Base-by-base conservation (phyloP, 192 early-diverging fungal genomes). In the Coemansia sp. region DNA sequence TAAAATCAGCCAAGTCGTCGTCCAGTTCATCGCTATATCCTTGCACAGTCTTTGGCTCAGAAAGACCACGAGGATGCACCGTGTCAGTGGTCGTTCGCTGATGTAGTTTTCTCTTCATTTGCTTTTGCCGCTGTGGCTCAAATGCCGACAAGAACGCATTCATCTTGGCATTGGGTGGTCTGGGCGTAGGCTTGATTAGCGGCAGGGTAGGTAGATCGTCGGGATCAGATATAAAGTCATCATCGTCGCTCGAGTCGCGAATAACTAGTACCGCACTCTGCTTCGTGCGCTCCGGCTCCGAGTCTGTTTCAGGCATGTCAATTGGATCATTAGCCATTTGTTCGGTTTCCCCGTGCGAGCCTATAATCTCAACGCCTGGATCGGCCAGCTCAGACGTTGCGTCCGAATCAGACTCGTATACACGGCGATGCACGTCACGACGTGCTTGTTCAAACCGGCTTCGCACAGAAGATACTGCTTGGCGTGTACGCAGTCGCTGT, bases 1-100 rank as follows among this genome's bases (percentile, higher is more conserved):
- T 80, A 65, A 74, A 74, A 16, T 80, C 77, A 9, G 62, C 72
- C 52, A 80, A 29, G 12, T 74, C 77, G 7, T 71, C 65, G 50
- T 74, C 77, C 23, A 74, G 54, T 2, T 67, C 72, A 19, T 71
- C 37, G 32, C 62, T 65, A 26, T 71, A 74, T 3, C 68, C 64
- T 43, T 59, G 66, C 39, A 56, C 60, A 41, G 32, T 37, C 19
- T 26, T 22, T 7, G 27, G 12, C 8, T 57, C 35, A 20, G 48
- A 16, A 2, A 18, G 9, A 22, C 41, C 41, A 45, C 41, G 4
- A 10, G 2, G 16, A 16, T 45, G 12, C 14, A 13, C 41, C 32
- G 53, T 37, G 19, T 14, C 43, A 41, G 22, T 14, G 0, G 22
- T 19, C 14, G 35, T 41, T 14, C 23, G 57, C 10, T 24, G 8